Conservation (phyloP, 2,329 filamentous ascomycete genomes). For the Aplosporella prunicola region DNA sequence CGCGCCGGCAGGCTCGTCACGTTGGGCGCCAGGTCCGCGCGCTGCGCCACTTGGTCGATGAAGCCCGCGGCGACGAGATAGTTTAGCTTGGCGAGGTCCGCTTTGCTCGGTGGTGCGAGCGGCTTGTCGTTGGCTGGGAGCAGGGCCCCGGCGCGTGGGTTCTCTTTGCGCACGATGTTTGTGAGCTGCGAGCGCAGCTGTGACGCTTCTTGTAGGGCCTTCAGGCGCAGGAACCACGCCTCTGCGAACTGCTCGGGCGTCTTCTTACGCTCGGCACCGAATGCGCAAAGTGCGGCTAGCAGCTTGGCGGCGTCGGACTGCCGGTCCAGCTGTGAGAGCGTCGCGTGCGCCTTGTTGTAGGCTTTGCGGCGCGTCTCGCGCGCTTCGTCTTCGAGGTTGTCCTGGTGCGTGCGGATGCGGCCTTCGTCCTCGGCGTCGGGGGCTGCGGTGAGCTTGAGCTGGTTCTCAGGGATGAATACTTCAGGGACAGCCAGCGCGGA, state of each 20-base stretch:
- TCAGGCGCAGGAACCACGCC: constrained; percentile 74
- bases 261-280: constrained; percentile 48
- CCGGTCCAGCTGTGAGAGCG: constrained; percentile 73
- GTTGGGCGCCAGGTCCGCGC: constrained; percentile 68
- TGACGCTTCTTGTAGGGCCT: constrained; percentile 75
- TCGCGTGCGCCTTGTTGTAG: constrained; percentile 63
- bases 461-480: constrained; percentile 73
- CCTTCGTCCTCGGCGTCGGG: constrained; percentile 33
- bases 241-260: constrained; percentile 63
- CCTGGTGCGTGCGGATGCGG: constrained; percentile 48
- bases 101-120: constrained; percentile 52
- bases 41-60: constrained; percentile 87
- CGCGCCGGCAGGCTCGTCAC: constrained; percentile 42
- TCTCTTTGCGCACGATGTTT: constrained; percentile 66
- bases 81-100: constrained; percentile 66
- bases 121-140: constrained; percentile 31
- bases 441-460: constrained; percentile 54
- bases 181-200: constrained; percentile 78
- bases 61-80: constrained; percentile 89
- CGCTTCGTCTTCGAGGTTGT: constrained; percentile 61
- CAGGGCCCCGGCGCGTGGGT: constrained; percentile 45
- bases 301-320: constrained; percentile 83
- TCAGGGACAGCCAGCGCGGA: constrained; percentile 82
- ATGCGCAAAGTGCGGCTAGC: constrained; percentile 77
- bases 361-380: constrained; percentile 56